A percentile compares a stretch with the other conserved stretches of the same genome.
These are phyloP conservation scores for Fusarium verticillioides DNA, from an alignment of 2,329 filamentous ascomycete species.

Conservation along the genomic window DNA sequence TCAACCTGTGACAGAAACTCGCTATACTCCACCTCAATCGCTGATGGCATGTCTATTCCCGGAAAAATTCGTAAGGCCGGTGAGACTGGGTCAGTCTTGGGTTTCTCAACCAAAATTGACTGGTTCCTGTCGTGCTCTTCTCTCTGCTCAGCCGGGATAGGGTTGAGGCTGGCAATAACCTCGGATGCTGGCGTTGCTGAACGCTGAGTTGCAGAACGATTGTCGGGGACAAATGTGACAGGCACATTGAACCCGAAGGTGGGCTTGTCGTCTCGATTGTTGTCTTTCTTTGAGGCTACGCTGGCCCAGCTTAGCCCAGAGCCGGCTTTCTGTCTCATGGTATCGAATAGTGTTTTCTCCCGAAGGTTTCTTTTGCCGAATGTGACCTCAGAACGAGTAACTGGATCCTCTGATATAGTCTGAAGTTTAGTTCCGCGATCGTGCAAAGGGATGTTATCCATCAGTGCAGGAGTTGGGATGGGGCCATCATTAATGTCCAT, in stretches of 20 bases:
- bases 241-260: slow-evolving; percentile 21
- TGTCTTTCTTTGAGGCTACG: slow-evolving; percentile 9
- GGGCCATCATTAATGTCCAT: slow-evolving; percentile 28
- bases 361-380: slow-evolving; percentile 22
- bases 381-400: background rate
- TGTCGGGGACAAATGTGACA: background rate
- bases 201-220: background rate
- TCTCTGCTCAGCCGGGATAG: background rate
- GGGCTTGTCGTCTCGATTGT: background rate
- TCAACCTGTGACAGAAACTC: slow-evolving; percentile 25
- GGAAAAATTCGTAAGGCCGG: background rate
- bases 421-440: background rate
- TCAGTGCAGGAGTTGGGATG: slow-evolving; percentile 20
- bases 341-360: slow-evolving; percentile 23
- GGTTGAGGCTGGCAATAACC: too few species aligned
- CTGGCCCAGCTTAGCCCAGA: slow-evolving; percentile 12
- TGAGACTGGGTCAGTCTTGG: too few species aligned
- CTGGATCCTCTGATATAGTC: background rate
- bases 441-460: slow-evolving; percentile 10
- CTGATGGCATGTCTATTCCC: slow-evolving; percentile 9
- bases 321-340: slow-evolving; percentile 40
- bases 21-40: background rate
- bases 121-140: background rate
- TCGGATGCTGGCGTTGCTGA: background rate
- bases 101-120: background rate